Base-by-base conservation (phyloP, 495 filamentous ascomycete species). In the Ascobolus immersus region DNA sequence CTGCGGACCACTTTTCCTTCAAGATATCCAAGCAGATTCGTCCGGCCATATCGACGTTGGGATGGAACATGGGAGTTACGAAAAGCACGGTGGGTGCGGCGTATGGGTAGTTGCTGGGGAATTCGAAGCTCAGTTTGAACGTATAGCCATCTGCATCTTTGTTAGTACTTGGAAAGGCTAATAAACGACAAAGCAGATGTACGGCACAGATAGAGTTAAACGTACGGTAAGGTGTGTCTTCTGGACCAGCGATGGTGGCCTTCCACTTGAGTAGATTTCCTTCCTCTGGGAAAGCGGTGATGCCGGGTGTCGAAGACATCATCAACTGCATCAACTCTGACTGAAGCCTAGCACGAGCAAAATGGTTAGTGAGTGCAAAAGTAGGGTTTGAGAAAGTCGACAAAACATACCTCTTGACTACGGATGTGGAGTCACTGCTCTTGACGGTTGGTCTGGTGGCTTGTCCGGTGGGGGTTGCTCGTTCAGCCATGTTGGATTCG, bases 321-420 rank as follows among this genome's bases (percentile, higher is more conserved):
- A 99, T 99, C 24, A 99, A 62, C 55, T 84, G 72, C 81, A 94
- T 93, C 34, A 99, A 62, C 54, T 99, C 86, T 25, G 79, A 78
- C 56, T 99, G 86, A 38, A 99, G 64, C 40, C 84, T 94, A 53
- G 18, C 50, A 11, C 0, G 9, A 37, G 17, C 5, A 32, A 25
- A 38, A 22, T 24, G 15, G 28, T 14, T 26, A 21, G 34, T 35
- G 23, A 37, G 17, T 11, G 19, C 5, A 17, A 14, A 7, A 18
- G 11, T 2, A 9, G 15, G 11, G 32, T 12, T 15, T 15, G 21
- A 24, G 36, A 1, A 7, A 28, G 31, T 17, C 7, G 21, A n/a
- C n/a, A n/a, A n/a, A n/a, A 39, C 4, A 15, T 33, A 38, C 36
- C 36, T 17, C 14, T 38, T 38, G 17, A 9, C 21, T 28, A 38